Base-by-base conservation (phyloP, 768 basidiomycete genomes). In the Ramaria rubella region DNA sequence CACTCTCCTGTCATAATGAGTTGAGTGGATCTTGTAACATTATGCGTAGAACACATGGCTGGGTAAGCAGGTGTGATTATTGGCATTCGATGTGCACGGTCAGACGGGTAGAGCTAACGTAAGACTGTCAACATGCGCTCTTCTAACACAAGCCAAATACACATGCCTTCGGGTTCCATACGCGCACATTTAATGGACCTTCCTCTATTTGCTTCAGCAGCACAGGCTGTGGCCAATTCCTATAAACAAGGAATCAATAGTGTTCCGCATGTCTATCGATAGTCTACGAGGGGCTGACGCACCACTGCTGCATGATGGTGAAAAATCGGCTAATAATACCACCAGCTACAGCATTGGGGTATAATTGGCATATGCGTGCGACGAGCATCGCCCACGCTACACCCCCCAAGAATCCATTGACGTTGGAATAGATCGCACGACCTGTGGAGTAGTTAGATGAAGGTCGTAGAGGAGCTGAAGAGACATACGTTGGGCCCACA, bases 31-130 rank as follows among this genome's bases (percentile, higher is more conserved):
- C 83, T 81, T 51, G 93, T 94, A 59, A 98, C 94, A 64, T 98
- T 99, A 73, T 99, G 96, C 17, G 96, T 99, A 24, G 95, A 83
- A 69, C 95, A 98, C 95, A 99, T 99, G 5, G 95, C 86, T 45
- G 96, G 96, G 71, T 97, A 99, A 11, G 96, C 94, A 3, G 96
- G 96, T 1, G 96, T 99, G 64, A 99, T 98, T 65, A 99, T 97
- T 12, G 96, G 96, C 96, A 98, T 98, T 62, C 92, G 81, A 72
- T 99, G 96, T n/a, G 90, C 81, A 57, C 90, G 80, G 70, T 97
- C 94, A 58, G 82, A 82, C 4, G 93, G 93, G 69, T 95, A 97
- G 54, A 96, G 70, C 89, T 94, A 24, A 29, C 51, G 38, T n/a
- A 58, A 21, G 36, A n/a, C 49, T 38, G 44, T 66, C 52, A 8